A percentile compares a stretch with the other conserved stretches of the same genome.
Evolutionary conservation across 257 asterid genomes (phyloP).

Genomic region (Knoxia roxburghii): DNA sequence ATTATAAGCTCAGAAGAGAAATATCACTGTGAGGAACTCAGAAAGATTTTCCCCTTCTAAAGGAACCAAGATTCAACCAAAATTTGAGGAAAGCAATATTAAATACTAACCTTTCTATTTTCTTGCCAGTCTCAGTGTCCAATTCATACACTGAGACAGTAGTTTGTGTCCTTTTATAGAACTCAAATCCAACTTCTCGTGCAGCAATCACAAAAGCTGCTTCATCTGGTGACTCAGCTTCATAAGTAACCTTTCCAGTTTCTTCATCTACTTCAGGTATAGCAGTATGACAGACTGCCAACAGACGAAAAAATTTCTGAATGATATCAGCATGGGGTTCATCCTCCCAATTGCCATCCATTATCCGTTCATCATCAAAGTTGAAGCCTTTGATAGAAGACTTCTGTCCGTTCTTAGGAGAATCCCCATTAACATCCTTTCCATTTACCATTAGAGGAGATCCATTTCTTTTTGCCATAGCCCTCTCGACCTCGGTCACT

Average conservation of each 20-base stretch:
- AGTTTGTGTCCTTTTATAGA: constrained; percentile 67
- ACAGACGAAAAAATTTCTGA: constrained; percentile 64
- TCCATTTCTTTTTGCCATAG: constrained; percentile 75
- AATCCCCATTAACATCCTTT: constrained; percentile 22
- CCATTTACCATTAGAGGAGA: constrained; percentile 50
- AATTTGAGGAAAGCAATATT: not conserved
- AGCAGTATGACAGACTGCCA: constrained; percentile 90
- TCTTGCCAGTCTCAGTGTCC: constrained; percentile 49
- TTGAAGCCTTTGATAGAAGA: constrained; percentile 71
- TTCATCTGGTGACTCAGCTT: constrained; percentile 98
- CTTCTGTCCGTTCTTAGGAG: constrained; percentile 22
- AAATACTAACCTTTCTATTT: constrained; percentile 60
- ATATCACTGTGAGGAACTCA: not conserved
- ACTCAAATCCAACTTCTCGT: constrained; percentile 83
- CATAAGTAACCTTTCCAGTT: constrained; percentile 59
- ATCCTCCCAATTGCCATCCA: constrained; percentile 61
- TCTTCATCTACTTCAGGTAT: constrained; percentile 77
- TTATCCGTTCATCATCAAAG: constrained; percentile 67
- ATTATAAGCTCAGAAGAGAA: not conserved
- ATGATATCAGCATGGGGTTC: constrained; percentile 50
- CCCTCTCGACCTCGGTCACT: constrained; percentile 76
- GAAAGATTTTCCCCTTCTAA: not conserved
- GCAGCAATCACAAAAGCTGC: constrained; percentile 97
- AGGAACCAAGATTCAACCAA: not conserved
- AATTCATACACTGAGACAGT: constrained; percentile 60